These are phyloP conservation scores for Mucor velutinosus DNA, from an alignment of 371 early-diverging fungal genomes.

Conservation along the genomic window DNA sequence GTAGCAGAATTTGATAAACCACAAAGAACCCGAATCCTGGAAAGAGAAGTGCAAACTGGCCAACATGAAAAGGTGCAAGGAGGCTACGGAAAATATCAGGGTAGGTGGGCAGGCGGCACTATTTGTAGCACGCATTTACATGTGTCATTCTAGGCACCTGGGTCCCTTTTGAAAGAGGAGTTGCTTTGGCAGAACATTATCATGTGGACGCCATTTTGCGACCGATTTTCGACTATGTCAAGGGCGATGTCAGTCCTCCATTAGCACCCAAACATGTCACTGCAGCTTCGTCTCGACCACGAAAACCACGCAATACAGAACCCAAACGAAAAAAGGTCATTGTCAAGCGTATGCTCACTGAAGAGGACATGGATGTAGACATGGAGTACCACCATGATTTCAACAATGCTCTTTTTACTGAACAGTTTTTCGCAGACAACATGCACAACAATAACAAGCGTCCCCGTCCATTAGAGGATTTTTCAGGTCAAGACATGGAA, in stretches of 20 bases:
- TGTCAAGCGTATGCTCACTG: not conserved
- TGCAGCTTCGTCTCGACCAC: conserved; percentile 12
- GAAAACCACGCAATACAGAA: conserved; percentile 10
- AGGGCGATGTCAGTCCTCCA: conserved; percentile 42
- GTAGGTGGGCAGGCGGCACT: conserved; percentile 50
- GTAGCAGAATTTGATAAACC: conserved; percentile 92
- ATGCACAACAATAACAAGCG: conserved; percentile 15
- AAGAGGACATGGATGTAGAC: not conserved
- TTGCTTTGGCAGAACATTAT: conserved; percentile 61
- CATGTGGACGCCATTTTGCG: conserved; percentile 26
- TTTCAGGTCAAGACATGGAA: conserved; percentile 28
- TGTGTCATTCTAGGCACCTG: conserved; percentile 58
- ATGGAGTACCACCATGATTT: not conserved
- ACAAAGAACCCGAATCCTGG: conserved; percentile 85
- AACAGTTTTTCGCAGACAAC: not conserved
- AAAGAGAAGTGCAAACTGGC: conserved; percentile 80
- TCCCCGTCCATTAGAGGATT: conserved; percentile 18
- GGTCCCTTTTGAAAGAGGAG: conserved; percentile 81
- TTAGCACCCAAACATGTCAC: conserved; percentile 48
- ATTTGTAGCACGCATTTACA: not conserved
- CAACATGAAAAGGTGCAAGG: conserved; percentile 93
- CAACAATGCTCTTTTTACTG: not conserved
- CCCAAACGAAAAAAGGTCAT: conserved; percentile 14
- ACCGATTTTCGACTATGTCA: conserved; percentile 29
- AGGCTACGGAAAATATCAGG: conserved; percentile 96